Conservation (phyloP, 1,284 basidiomycete species). For the Leccinum proliferum region DNA sequence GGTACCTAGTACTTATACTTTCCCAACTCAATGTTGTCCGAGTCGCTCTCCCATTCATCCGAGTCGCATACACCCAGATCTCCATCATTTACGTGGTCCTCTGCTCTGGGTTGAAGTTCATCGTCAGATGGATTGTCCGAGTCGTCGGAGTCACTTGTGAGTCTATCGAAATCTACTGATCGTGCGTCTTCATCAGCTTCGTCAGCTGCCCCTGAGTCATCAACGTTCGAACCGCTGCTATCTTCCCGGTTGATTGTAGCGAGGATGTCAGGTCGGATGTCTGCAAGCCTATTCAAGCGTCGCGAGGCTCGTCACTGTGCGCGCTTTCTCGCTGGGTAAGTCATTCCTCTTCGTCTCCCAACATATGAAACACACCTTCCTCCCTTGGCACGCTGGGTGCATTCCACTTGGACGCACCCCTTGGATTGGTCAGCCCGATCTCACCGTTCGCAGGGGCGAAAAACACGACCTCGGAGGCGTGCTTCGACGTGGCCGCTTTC, state of each 20-base stretch:
- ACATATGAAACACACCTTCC: constrained; percentile 5
- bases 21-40: neutral
- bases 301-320: too few relatives aligned
- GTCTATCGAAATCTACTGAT: too few relatives aligned
- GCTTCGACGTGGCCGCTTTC: constrained; percentile 36
- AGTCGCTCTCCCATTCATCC: neutral
- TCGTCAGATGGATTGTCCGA: too few relatives aligned
- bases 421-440: constrained; percentile 11
- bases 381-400: constrained; percentile 29
- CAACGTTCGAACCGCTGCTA: too few relatives aligned
- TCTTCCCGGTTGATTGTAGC: too few relatives aligned
- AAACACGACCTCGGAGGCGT: constrained; percentile 15
- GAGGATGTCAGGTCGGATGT: too few relatives aligned
- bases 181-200: too few relatives aligned
- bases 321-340: neutral
- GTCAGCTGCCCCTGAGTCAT: too few relatives aligned
- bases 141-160: too few relatives aligned
- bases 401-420: constrained; percentile 34
- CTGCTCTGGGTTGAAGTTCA: neutral
- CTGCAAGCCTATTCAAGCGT: neutral
- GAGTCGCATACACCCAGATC: neutral
- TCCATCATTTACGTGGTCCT: too few relatives aligned
- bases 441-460: constrained; percentile 16
- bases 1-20: neutral
- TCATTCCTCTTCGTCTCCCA: too few relatives aligned